Conservation (phyloP, 2,329 filamentous ascomycete genomes). For the Chaetomium globosum region DNA sequence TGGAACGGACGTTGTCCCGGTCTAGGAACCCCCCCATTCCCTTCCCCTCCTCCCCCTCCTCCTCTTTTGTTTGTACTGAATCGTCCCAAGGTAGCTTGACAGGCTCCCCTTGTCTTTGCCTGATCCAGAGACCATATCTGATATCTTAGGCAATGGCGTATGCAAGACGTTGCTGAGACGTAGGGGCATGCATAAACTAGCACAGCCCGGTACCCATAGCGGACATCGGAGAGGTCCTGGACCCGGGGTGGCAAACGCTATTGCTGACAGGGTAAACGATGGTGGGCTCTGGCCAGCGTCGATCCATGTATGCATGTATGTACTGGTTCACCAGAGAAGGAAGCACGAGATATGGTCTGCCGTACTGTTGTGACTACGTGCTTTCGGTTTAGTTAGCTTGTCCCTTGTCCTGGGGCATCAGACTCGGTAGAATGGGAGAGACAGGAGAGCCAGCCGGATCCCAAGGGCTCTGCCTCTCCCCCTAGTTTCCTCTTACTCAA, state of each 20-base stretch:
- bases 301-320: neutral
- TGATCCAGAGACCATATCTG: neutral
- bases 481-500: neutral
- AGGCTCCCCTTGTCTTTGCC: neutral
- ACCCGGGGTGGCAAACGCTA: neutral
- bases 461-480: neutral
- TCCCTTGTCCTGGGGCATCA: neutral
- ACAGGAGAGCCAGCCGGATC: neutral
- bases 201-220: neutral
- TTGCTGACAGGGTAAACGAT: neutral
- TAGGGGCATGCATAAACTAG: neutral
- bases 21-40: too few species aligned
- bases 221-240: too few species aligned
- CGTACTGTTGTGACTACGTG: neutral
- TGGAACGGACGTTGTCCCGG: neutral
- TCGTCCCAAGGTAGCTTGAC: neutral
- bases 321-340: neutral
- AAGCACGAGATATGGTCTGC: neutral
- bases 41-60: neutral
- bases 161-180: constrained; percentile 2
- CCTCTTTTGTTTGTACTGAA: neutral
- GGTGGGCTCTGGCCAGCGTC: neutral
- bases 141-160: neutral
- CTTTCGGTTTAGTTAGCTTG: neutral
- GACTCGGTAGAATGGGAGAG: neutral